Conservation (phyloP, 352 stramenopile genomes). For the Pythium biforme region DNA sequence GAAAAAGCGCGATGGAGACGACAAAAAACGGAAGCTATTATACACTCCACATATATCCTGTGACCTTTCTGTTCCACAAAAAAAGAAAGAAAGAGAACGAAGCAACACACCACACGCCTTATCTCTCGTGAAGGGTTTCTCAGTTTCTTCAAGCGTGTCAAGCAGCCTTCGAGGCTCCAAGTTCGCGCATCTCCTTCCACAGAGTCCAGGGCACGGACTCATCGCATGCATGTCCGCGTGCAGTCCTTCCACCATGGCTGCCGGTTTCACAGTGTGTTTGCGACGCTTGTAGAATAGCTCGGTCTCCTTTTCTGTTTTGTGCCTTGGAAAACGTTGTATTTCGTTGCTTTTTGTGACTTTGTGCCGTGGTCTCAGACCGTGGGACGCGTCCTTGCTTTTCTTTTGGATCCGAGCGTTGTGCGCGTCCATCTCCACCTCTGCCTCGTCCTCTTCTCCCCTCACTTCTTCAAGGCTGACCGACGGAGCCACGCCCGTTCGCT, state of each 20-base stretch:
- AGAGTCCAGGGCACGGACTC: too few species aligned
- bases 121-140: neutral
- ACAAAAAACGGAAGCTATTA: neutral
- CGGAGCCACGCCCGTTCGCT: neutral
- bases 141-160: neutral
- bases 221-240: neutral
- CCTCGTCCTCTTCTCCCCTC: neutral
- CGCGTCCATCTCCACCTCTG: neutral
- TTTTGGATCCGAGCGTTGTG: neutral
- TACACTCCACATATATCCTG: neutral
- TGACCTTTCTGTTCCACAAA: neutral
- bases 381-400: neutral
- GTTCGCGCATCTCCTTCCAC: neutral
- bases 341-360: neutral
- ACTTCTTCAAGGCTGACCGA: neutral
- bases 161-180: neutral
- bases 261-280: too few species aligned
- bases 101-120: neutral
- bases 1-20: too few species aligned
- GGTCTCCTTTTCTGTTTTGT: too few species aligned
- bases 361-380: neutral
- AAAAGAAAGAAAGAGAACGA: neutral
- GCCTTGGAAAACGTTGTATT: too few species aligned
- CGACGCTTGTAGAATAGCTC: too few species aligned
- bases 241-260: slow-evolving; percentile 1